Evolutionary conservation across 495 filamentous ascomycete species (phyloP).

Genomic region (Penicillium lividum): DNA sequence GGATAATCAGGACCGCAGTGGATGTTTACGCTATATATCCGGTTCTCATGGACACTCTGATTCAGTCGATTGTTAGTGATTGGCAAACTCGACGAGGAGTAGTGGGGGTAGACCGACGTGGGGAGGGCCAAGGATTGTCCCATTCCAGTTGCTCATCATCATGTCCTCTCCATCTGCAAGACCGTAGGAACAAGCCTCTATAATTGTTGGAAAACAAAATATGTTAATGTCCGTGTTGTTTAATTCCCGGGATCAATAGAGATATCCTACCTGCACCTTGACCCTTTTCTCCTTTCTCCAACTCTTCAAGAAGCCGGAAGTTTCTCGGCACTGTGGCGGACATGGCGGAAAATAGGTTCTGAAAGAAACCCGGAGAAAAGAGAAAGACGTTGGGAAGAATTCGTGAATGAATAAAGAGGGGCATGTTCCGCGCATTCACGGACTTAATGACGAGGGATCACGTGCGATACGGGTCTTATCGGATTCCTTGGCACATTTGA

Average conservation of each 20-base stretch:
- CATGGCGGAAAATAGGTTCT: constrained; percentile 46
- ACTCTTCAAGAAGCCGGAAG: constrained; percentile 93
- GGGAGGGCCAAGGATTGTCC: constrained; percentile 93
- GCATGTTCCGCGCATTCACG: constrained; percentile 20
- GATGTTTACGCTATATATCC: constrained; percentile 97
- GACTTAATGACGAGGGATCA: constrained; percentile 20
- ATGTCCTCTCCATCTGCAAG: constrained; percentile 93
- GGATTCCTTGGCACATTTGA: constrained; percentile 35
- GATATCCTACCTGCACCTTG: constrained; percentile 74
- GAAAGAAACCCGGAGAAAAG: constrained; percentile 3
- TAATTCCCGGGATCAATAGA: constrained; percentile 4
- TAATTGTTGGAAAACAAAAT: constrained; percentile 15
- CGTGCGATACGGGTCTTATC: constrained; percentile 37
- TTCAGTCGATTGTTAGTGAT: constrained; percentile 16
- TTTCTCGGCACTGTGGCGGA: constrained; percentile 88
- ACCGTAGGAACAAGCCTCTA: constrained; percentile 96
- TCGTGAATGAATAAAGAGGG: constrained; percentile 25
- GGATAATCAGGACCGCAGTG: constrained; percentile 92
- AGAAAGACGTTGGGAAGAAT: constrained; percentile 9
- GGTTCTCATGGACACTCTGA: constrained; percentile 94
- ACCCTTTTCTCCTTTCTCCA: constrained; percentile 98
- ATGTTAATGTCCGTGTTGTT: constrained; percentile 11
- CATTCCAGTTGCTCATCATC: constrained; percentile 98
- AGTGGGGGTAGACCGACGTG: constrained; percentile 63
- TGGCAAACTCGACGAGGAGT: neutral